These are phyloP conservation scores for Logfia minima DNA, from an alignment of 129 eudicot species.

Conservation along the genomic window DNA sequence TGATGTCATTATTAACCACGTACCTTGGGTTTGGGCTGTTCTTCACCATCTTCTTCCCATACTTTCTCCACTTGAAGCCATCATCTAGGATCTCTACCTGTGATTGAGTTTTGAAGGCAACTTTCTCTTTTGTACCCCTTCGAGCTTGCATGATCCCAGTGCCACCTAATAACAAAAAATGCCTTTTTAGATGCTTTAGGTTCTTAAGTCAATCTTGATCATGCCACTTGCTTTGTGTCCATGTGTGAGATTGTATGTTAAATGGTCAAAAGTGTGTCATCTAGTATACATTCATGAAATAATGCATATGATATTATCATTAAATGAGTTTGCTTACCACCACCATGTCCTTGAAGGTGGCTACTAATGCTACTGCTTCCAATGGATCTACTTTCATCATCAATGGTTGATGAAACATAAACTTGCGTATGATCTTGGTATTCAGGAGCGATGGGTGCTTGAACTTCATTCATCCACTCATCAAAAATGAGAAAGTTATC, in stretches of 20 bases:
- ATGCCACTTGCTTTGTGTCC: slow-evolving; percentile 7
- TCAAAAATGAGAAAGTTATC: slow-evolving; percentile 44
- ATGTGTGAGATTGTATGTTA: not conserved
- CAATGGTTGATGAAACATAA: slow-evolving; percentile 27
- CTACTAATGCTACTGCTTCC: slow-evolving; percentile 37
- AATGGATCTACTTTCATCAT: slow-evolving; percentile 28
- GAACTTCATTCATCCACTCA: slow-evolving; percentile 48
- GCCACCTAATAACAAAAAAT: slow-evolving; percentile 34
- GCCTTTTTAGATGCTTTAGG: not conserved
- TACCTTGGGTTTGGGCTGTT: slow-evolving; percentile 98
- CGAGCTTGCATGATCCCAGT: slow-evolving; percentile 31
- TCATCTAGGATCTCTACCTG: slow-evolving; percentile 76
- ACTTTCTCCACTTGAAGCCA: slow-evolving; percentile 93
- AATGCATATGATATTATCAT: not conserved
- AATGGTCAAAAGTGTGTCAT: slow-evolving; percentile 11
- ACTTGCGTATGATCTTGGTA: slow-evolving; percentile 33
- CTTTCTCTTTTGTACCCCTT: slow-evolving; percentile 45
- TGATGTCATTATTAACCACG: not conserved
- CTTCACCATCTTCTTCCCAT: slow-evolving; percentile 96
- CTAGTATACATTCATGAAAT: not conserved
- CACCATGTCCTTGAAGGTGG: slow-evolving; percentile 40
- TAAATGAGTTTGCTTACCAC: slow-evolving; percentile 43
- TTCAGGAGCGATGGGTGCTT: slow-evolving; percentile 38
- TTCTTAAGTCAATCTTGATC: slow-evolving; percentile 4
- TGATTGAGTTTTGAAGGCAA: slow-evolving; percentile 73